Evolutionary conservation across 306 rosid species (phyloP).

Genomic region (Cicer yamashitae): DNA sequence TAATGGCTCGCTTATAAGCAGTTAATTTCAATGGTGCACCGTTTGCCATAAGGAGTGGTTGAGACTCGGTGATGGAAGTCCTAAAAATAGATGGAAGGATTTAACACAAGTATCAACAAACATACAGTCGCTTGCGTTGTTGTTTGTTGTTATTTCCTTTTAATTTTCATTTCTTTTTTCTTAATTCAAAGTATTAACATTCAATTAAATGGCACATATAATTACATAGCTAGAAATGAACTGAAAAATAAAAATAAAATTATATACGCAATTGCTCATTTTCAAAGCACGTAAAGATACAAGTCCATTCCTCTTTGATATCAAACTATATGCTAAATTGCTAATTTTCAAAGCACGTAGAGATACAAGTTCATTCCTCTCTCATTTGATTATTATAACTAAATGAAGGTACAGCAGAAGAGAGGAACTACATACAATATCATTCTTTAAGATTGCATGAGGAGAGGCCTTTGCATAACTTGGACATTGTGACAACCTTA

Average conservation of each 20-base stretch:
- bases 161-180: background rate
- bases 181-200: background rate
- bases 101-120: background rate
- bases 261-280: constrained; percentile 37
- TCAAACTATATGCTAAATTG: constrained; percentile 28
- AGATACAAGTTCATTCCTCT: constrained; percentile 36
- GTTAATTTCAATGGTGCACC: too few species aligned
- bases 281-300: constrained; percentile 32
- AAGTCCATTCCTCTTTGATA: constrained; percentile 32
- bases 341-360: constrained; percentile 25
- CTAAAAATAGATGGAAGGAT: too few species aligned
- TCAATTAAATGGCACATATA: background rate
- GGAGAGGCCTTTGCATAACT: constrained; percentile 56
- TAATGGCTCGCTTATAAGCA: too few species aligned
- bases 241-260: constrained; percentile 1
- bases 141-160: background rate
- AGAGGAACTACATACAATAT: constrained; percentile 30
- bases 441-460: constrained; percentile 51
- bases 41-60: too few species aligned
- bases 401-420: constrained; percentile 31
- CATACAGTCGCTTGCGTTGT: background rate
- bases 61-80: too few species aligned
- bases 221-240: constrained; percentile 20
- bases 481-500: constrained; percentile 69
- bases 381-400: constrained; percentile 20